Conservation (phyloP, 164 flowering plant species). For the Litsea cubeba region DNA sequence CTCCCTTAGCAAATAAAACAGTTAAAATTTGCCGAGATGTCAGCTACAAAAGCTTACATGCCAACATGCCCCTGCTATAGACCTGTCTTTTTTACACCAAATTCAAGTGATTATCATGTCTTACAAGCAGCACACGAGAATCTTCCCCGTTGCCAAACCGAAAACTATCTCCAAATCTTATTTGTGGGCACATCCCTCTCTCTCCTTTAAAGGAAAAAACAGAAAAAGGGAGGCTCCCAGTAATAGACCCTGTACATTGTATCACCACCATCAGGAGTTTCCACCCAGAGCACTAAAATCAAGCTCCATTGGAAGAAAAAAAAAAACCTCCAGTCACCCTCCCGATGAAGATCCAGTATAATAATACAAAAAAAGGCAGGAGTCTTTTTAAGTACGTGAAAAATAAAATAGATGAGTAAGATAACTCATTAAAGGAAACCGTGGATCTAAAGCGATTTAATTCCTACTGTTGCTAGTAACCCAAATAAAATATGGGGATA, state of each 20-base stretch:
- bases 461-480: not conserved
- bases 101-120: not conserved
- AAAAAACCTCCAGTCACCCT: conserved; percentile 28
- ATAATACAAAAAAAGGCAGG: conserved; percentile 12
- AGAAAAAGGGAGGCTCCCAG: conserved; percentile 5
- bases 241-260: conserved; percentile 27
- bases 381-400: not conserved
- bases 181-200: not conserved
- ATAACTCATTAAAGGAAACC: conserved; percentile 3
- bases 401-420: not conserved
- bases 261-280: conserved; percentile 21
- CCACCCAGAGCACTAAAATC: conserved; percentile 39
- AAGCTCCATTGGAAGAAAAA: conserved; percentile 29
- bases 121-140: not conserved
- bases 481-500: not conserved
- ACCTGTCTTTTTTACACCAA: not conserved
- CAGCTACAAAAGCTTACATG: not conserved
- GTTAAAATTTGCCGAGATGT: not conserved
- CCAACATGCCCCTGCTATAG: not conserved
- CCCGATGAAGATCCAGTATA: conserved; percentile 19
- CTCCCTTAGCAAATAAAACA: too few relatives aligned
- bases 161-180: not conserved
- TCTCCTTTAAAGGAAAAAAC: conserved; percentile 10
- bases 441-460: not conserved
- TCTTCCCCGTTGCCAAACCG: not conserved